phyloP scores from a whole-genome alignment of 2,329 filamentous ascomycete species.

The Aspergillus brunneoviolaceus region DNA sequence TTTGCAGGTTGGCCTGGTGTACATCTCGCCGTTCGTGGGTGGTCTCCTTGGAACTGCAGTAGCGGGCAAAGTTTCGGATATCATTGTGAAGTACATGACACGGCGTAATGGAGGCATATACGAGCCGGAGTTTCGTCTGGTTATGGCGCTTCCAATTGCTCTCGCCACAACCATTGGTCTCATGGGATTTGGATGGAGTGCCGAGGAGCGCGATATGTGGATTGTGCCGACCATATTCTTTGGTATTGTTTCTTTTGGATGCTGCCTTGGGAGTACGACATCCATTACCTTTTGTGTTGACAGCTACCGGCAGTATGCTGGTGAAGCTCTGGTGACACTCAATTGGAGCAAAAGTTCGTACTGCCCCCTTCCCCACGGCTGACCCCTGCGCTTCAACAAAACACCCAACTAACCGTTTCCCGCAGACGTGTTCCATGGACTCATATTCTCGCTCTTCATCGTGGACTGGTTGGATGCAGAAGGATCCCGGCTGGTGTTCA shows the following conservation, averaged over 20 bases:
- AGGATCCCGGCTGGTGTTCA: conserved; percentile 74
- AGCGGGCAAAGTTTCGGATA: conserved; percentile 81
- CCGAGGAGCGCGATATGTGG: conserved; percentile 71
- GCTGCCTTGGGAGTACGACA: conserved; percentile 84
- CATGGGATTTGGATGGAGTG: conserved; percentile 97
- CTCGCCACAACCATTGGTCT: conserved; percentile 79
- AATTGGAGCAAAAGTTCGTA: conserved; percentile 82
- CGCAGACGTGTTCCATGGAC: conserved; percentile 75
- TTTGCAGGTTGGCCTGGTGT: conserved; percentile 79
- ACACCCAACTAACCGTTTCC: conserved; percentile 13
- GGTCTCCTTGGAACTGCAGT: conserved; percentile 88
- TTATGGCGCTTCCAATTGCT: conserved; percentile 81
- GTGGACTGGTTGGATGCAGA: conserved; percentile 75
- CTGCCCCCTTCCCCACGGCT: neutral
- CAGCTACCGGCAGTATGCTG: conserved; percentile 88
- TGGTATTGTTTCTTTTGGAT: conserved; percentile 87
- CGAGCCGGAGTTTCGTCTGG: conserved; percentile 86
- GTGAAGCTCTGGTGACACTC: conserved; percentile 88
- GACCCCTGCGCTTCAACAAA: neutral
- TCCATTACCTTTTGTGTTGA: conserved; percentile 93
- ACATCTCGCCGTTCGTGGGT: conserved; percentile 85
- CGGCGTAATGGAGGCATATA: conserved; percentile 88
- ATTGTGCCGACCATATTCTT: conserved; percentile 95
- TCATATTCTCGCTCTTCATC: conserved; percentile 87
- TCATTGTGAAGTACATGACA: conserved; percentile 79